Base-by-base conservation (phyloP, 768 basidiomycete genomes). In the Tricholoma matsutake region DNA sequence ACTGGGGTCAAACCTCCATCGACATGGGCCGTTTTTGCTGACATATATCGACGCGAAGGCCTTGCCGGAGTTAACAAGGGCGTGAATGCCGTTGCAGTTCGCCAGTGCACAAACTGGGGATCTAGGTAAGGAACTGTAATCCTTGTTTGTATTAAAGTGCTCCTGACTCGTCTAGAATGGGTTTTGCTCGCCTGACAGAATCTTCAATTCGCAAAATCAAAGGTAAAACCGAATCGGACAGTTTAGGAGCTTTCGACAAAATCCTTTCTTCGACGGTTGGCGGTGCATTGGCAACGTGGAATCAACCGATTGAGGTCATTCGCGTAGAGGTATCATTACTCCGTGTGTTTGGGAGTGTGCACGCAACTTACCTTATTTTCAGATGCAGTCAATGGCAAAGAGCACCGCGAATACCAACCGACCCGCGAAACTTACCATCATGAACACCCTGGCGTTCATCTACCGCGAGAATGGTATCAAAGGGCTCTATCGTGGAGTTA, bases 381-480 rank as follows among this genome's bases (percentile, higher is more conserved):
- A 97, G 93, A 98, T 99, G 97, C 97, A 99, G 86, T 96, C 94
- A 54, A 98, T 98, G 91, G 87, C 92, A 25, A 98, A 98, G 75
- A 77, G 76, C 10, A 79, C 84, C 5, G 79, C 83, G n/a, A 84
- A 84, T 68, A 82, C 82, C 20, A 92, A 92, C 71, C 88, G 95
- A 52, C 95, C 96, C 1, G 92, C 86, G 45, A 98, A 96, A 75
- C 81, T 93, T 57, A 98, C 95, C 3, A 93, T 98, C 58, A 60
- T 92, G 68, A 96, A 91, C 78, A 98, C 96, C 0, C 78, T 98
- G 59, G 79, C 75, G n/a, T 98, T 94, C 77, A 92, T 99, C 71
- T 98, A 98, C 85, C 87, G 84, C 72, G 93, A 95, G 76, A 98
- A 96, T 73, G 97, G 97, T 57, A 81, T 99, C 70, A 94, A 91